Conservation (phyloP, 2,329 filamentous ascomycete species). For the Colletotrichum paranaense region DNA sequence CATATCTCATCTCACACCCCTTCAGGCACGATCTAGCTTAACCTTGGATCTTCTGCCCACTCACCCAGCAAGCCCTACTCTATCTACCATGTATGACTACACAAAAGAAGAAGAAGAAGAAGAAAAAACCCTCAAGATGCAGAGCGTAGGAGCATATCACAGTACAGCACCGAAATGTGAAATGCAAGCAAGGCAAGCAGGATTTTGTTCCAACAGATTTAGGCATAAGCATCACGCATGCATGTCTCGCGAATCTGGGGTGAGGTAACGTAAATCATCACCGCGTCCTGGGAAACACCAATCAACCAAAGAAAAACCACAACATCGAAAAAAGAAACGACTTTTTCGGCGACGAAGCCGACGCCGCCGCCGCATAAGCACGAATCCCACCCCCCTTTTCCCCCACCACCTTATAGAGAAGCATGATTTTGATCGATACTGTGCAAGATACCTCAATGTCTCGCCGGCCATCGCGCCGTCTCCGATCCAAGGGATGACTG, state of each 20-base stretch:
- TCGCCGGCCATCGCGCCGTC: background rate
- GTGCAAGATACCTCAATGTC: background rate
- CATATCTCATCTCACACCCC: background rate
- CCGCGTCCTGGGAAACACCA: background rate
- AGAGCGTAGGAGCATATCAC: background rate
- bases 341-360: background rate
- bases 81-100: background rate
- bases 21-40: background rate
- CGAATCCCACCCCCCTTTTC: too few relatives aligned
- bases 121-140: background rate
- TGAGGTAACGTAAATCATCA: background rate
- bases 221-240: background rate
- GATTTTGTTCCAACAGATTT: background rate
- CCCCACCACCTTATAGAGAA: background rate
- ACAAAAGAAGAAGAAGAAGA: background rate
- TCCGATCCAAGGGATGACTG: constrained; percentile 18
- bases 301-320: too few relatives aligned
- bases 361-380: background rate
- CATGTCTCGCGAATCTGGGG: background rate
- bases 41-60: background rate
- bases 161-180: background rate
- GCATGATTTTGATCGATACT: background rate
- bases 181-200: background rate
- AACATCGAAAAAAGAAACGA: background rate
- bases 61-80: background rate